These are phyloP conservation scores for Vickermania ingenoplastis DNA, from an alignment of 208 protist species.

Conservation along the genomic window DNA sequence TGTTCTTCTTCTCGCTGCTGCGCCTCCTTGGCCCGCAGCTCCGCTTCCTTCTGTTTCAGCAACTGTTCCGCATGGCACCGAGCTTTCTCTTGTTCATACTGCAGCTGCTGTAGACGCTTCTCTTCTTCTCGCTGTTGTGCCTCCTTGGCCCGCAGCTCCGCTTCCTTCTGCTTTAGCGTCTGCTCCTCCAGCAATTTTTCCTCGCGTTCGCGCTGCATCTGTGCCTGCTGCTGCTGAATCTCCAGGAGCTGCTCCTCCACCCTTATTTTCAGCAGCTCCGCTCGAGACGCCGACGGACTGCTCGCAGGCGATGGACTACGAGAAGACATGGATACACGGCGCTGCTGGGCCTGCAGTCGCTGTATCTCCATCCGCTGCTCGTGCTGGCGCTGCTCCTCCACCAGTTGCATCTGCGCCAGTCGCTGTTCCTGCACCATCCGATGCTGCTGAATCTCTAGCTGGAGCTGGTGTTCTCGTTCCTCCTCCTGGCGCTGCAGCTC, in stretches of 20 bases:
- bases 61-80: background rate
- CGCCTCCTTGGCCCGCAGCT: background rate
- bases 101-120: background rate
- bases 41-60: background rate
- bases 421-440: background rate
- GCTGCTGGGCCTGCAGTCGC: background rate
- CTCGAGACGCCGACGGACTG: too few species aligned
- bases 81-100: background rate
- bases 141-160: background rate
- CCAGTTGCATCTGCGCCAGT: background rate
- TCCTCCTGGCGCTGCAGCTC: background rate
- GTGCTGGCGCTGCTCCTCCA: background rate
- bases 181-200: background rate
- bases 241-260: background rate
- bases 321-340: too few species aligned
- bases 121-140: background rate
- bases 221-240: background rate
- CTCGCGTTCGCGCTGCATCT: background rate
- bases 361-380: background rate
- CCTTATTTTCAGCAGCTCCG: background rate
- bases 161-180: background rate
- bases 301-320: too few species aligned
- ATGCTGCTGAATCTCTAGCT: background rate
- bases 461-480: background rate
- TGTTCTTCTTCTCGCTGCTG: background rate